Evolutionary conservation across 2,329 filamentous ascomycete genomes (phyloP), one percentile per base, ranked within the genome.

Genomic region (Cercospora canescens): DNA sequence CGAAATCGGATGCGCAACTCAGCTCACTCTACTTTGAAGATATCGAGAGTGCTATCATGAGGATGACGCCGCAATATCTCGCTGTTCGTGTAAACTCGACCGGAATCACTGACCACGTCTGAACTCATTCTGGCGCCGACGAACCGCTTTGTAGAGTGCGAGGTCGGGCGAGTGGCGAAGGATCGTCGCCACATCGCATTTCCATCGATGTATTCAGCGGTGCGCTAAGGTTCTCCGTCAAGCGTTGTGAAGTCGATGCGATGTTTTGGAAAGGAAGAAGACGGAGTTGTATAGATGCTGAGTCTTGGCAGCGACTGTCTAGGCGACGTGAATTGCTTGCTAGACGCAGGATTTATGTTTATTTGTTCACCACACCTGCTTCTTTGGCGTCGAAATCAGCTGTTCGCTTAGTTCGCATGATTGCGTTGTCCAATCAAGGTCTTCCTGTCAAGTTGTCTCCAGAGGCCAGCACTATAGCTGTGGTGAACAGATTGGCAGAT

Each of bases 21-120:
- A 64, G 76, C 74, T 52, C 74, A 78, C 78, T 76, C 64, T 52
- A 77, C 76, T 72, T 76, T 78, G 68, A 75, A 76, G 64, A 80
- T 69, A 70, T 68, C 75, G 14, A 73, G 62, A 37, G 66, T 70
- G 50, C 54, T 63, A 63, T 78, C 71, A 60, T 74, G 59, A 65
- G 65, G 72, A 71, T 76, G 65, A 60, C 66, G 69, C 68, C 74
- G 69, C 61, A 80, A 74, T 56, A 79, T 71, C 45, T 76, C 66
- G 68, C 70, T 69, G 67, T 72, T 67, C 64, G 74, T 65, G 67
- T 80, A 80, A 62, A 73, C 70, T 65, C 77, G 76, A 75, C 78
- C 76, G 62, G 76, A 79, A 65, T 78, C 72, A 62, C 77, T 75
- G 52, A 76, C 69, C 55, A 80, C 65, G 7, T 75, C 76, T 48